A percentile compares a stretch with the other conserved stretches of the same genome.
Conservation (phyloP, 1,284 basidiomycete species). For the Termitomyces sp. region DNA sequence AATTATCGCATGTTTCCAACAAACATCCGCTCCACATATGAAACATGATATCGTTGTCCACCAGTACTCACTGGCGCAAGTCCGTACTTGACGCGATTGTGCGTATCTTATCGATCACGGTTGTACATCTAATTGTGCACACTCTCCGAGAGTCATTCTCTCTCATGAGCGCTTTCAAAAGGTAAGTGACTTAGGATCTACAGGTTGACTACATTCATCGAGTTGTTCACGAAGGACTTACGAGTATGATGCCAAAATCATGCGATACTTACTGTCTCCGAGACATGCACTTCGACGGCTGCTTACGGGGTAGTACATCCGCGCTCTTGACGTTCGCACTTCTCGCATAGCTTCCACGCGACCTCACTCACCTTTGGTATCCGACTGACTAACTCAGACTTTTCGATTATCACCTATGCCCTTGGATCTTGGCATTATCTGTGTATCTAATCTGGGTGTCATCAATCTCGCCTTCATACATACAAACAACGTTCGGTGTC, state of each 20-base stretch:
- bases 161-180: no score
- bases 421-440: not conserved
- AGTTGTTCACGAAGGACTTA: no score
- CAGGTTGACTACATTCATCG: not conserved
- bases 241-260: not conserved
- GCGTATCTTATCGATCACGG: not conserved
- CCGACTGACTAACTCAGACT: not conserved
- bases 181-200: not conserved
- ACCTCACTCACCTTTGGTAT: no score
- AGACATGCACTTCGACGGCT: not conserved
- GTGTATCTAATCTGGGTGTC: not conserved
- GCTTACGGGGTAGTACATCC: not conserved
- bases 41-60: not conserved
- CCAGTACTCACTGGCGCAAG: not conserved
- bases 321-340: not conserved
- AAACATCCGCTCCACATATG: not conserved
- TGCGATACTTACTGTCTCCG: not conserved
- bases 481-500: no score
- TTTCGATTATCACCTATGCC: not conserved
- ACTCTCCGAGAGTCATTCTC: no score
- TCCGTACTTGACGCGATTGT: not conserved
- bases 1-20: not conserved
- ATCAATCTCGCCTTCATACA: not conserved
- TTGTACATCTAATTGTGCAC: not conserved
- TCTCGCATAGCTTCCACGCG: no score